Evolutionary conservation across 768 basidiomycete species (phyloP), one percentile per base, ranked within the genome.

Genomic region (Russula emetica): DNA sequence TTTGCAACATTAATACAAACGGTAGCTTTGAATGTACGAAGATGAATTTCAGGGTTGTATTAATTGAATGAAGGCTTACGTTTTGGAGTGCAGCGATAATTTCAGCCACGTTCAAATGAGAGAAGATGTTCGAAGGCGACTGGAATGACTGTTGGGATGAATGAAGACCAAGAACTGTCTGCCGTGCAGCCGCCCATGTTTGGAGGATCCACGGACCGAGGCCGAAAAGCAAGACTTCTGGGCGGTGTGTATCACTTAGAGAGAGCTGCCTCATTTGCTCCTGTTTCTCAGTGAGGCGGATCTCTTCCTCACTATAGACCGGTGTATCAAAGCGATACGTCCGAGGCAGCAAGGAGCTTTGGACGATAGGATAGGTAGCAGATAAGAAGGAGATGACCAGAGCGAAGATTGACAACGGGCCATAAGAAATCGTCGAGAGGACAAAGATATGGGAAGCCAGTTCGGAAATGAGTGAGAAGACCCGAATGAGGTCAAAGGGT

Each of bases 191-290:
- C 5, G 86, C 80, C 92, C 92, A 95, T 8, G 84, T 83, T 60
- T 83, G 79, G 62, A 94, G 76, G 59, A 94, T 86, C 93, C 92
- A 95, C 44, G 90, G 86, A 13, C 85, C 86, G 18, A 95, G 79
- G 5, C 90, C 90, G 72, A 93, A 95, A 4, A 94, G 78, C 38
- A 86, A 78, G 36, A 94, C 81, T 72, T 95, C 92, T 18, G 87
- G 85, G n/a, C 90, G 85, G 72, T 90, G 85, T 0, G 76, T 70
- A 44, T 91, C 91, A 70, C 84, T 88, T 72, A 88, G 84, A 0
- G 85, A 92, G 44, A 94, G 76, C 69, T 81, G 83, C 9, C 88
- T 84, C 80, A 92, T 83, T 49, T 81, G 82, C 70, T 92, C 90
- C 70, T 88, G 87, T 47, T 84, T 84, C 57, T 88, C 85, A 28